Conservation (phyloP, 257 asterid genomes). For the Coffea canephora region DNA sequence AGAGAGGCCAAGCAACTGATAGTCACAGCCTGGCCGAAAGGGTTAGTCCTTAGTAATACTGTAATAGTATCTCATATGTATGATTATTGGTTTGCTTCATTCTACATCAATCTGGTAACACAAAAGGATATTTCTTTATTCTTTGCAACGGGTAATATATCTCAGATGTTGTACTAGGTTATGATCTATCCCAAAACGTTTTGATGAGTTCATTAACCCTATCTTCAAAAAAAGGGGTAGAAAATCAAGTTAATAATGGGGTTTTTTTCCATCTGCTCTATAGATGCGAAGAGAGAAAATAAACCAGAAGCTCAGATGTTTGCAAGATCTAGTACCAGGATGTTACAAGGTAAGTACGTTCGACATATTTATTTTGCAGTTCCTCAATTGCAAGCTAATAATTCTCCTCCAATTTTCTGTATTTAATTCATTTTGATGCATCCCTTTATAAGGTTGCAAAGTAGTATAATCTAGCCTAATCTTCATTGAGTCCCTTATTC, state of each 20-base stretch:
- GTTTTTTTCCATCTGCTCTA: conserved; percentile 1
- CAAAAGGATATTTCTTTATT: background rate
- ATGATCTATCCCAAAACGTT: background rate
- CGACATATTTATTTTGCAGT: background rate
- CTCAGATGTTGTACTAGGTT: background rate
- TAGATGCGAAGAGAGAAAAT: conserved; percentile 89
- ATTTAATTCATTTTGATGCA: background rate
- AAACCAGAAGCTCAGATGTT: conserved; percentile 78
- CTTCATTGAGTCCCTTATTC: background rate
- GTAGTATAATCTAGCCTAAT: background rate
- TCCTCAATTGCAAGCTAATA: background rate
- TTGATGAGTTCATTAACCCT: background rate
- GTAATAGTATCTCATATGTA: background rate
- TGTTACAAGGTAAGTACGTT: conserved; percentile 67
- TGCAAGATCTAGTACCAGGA: conserved; percentile 96
- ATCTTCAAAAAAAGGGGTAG: background rate
- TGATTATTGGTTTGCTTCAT: background rate
- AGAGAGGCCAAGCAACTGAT: conserved; percentile 98
- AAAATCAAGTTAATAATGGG: background rate
- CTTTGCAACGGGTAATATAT: background rate
- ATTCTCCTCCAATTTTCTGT: background rate
- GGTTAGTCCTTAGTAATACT: conserved; percentile 33
- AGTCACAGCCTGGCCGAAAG: conserved; percentile 98
- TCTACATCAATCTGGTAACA: background rate
- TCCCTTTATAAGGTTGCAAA: background rate